Evolutionary conservation across 495 filamentous ascomycete species (phyloP).

Genomic region (Letharia lupina): DNA sequence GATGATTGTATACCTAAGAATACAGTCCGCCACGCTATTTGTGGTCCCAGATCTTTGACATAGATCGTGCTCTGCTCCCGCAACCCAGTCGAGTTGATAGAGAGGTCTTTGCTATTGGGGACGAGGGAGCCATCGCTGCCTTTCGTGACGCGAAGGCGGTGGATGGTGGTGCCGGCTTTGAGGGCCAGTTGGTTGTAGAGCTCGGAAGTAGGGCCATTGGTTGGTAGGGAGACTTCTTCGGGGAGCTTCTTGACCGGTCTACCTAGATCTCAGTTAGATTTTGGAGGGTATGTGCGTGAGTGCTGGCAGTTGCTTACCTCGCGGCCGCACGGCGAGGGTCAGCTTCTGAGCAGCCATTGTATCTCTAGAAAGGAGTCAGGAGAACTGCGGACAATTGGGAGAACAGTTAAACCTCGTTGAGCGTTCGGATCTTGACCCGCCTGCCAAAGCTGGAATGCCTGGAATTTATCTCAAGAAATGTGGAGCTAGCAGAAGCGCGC

Average conservation of each 20-base stretch:
- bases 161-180: constrained; percentile 44
- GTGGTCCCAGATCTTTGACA: constrained; percentile 84
- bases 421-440: not conserved
- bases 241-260: constrained; percentile 68
- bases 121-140: constrained; percentile 60
- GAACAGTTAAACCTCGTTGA: not conserved
- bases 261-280: constrained; percentile 27
- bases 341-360: constrained; percentile 19
- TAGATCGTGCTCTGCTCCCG: constrained; percentile 62
- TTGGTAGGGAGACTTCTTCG: constrained; percentile 50
- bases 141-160: constrained; percentile 63
- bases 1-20: constrained; percentile 45
- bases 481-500: constrained; percentile 1
- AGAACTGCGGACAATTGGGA: not conserved
- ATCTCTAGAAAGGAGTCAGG: not conserved
- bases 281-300: not conserved
- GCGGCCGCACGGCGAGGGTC: constrained; percentile 23
- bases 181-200: constrained; percentile 51
- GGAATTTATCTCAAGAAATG: not conserved
- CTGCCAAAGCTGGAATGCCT: too few species aligned
- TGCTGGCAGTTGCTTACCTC: constrained; percentile 14
- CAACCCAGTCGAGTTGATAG: constrained; percentile 55
- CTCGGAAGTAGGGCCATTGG: constrained; percentile 53
- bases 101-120: constrained; percentile 58
- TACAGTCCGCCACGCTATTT: constrained; percentile 89